Conservation (phyloP, 108 stramenopile species). For the Cyclotella sp. region DNA sequence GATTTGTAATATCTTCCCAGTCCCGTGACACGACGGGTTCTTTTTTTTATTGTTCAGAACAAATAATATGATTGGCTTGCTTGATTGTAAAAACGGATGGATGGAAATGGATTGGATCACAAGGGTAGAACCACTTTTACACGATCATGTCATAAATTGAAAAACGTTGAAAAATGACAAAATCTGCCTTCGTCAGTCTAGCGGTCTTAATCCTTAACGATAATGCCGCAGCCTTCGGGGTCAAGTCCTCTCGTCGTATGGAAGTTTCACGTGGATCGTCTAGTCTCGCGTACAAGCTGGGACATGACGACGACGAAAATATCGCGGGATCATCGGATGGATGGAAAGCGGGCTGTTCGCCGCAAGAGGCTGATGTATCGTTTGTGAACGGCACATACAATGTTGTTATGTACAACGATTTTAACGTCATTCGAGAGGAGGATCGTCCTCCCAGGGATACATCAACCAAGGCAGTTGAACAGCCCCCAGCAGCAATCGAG, state of each 20-base stretch:
- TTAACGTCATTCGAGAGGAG: conserved; percentile 7
- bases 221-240: neutral
- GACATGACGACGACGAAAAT: neutral
- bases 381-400: no score
- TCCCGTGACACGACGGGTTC: no score
- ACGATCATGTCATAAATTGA: neutral
- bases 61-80: no score
- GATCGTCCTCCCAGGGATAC: neutral
- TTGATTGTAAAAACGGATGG: no score
- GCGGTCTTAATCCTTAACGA: neutral
- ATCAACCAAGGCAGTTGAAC: neutral
- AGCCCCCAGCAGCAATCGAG: neutral
- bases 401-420: conserved; percentile 3
- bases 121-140: neutral
- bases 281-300: neutral
- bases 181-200: neutral
- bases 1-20: no score
- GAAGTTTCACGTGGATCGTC: neutral
- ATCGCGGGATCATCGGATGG: neutral
- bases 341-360: no score
- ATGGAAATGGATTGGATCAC: neutral
- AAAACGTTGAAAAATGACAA: conserved; percentile 1
- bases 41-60: no score
- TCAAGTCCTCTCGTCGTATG: neutral
- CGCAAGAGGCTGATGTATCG: no score